Evolutionary conservation across 2,329 filamentous ascomycete genomes (phyloP).

Genomic region (Zopfia rhizophila): DNA sequence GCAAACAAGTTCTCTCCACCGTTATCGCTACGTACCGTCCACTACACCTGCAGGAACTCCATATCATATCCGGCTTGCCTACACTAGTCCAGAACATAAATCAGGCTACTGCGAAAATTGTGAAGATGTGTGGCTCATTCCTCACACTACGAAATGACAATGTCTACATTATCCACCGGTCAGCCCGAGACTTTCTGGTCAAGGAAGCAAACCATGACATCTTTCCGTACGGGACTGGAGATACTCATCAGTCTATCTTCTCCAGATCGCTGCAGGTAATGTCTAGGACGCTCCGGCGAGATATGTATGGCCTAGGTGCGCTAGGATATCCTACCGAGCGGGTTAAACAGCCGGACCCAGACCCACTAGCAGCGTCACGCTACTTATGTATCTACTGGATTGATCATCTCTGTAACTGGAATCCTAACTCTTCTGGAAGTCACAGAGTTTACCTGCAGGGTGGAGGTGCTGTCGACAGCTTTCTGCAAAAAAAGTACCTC

Average conservation of each 20-base stretch:
- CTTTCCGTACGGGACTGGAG: slow-evolving; percentile 42
- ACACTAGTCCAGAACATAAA: slow-evolving; percentile 15
- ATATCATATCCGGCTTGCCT: slow-evolving; percentile 26
- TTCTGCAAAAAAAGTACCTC: slow-evolving; percentile 15
- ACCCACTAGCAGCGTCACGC: slow-evolving; percentile 34
- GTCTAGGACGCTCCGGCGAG: slow-evolving; percentile 27
- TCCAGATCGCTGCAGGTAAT: slow-evolving; percentile 42
- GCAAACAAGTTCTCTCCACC: slow-evolving; percentile 49
- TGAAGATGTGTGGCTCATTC: slow-evolving; percentile 51
- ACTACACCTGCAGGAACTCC: slow-evolving; percentile 50
- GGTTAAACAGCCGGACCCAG: slow-evolving; percentile 29
- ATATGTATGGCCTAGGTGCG: slow-evolving; percentile 33
- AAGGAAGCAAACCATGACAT: slow-evolving; percentile 30
- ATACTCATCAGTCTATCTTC: slow-evolving; percentile 9
- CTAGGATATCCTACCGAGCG: slow-evolving; percentile 27
- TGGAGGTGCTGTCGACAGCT: slow-evolving; percentile 11
- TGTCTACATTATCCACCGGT: no score
- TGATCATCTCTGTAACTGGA: slow-evolving; percentile 45
- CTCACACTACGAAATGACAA: no score
- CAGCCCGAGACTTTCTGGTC: slow-evolving; percentile 55
- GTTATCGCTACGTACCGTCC: slow-evolving; percentile 48
- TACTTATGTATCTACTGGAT: slow-evolving; percentile 50
- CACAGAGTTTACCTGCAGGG: no score
- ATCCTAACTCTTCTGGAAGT: no score
- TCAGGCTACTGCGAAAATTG: slow-evolving; percentile 32